These are phyloP conservation scores for Parathielavia appendiculata DNA, from an alignment of 495 filamentous ascomycete genomes.

Conservation along the genomic window DNA sequence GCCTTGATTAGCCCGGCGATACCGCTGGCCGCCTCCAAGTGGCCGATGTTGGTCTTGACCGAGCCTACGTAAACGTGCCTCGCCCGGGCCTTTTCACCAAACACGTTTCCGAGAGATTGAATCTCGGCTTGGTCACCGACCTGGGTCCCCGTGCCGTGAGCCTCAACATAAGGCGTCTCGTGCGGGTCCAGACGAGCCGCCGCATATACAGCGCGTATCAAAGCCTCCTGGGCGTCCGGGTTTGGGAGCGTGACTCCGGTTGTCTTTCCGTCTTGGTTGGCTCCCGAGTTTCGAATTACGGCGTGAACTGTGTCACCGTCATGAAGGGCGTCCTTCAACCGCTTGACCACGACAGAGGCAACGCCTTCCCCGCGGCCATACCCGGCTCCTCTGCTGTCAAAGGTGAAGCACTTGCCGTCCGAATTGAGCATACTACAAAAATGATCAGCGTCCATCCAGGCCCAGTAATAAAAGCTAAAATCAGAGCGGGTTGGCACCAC, in stretches of 20 bases:
- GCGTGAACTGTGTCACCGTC: conserved; percentile 50
- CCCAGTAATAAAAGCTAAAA: not conserved
- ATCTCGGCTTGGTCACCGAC: conserved; percentile 45
- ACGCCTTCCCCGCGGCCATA: conserved; percentile 39
- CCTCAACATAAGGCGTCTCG: conserved; percentile 45
- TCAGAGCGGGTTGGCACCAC: not conserved
- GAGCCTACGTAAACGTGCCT: conserved; percentile 42
- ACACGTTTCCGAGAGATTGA: conserved; percentile 23
- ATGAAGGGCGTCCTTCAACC: conserved; percentile 43
- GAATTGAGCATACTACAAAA: not conserved
- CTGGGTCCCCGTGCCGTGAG: conserved; percentile 46
- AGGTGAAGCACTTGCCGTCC: conserved; percentile 8
- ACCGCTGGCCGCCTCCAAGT: conserved; percentile 49
- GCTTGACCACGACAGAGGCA: conserved; percentile 45
- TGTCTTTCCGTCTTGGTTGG: conserved; percentile 33
- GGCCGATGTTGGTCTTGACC: conserved; percentile 55
- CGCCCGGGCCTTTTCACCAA: conserved; percentile 32
- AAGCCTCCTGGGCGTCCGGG: conserved; percentile 38
- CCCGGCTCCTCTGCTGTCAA: conserved; percentile 30
- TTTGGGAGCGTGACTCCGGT: conserved; percentile 38
- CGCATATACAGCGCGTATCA: conserved; percentile 15
- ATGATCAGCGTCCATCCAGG: not conserved
- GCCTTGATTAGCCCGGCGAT: conserved; percentile 53
- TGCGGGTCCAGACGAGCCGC: conserved; percentile 27
- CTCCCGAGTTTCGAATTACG: conserved; percentile 43